These are phyloP conservation scores for Postia placenta DNA, from an alignment of 768 basidiomycete genomes.

Conservation along the genomic window DNA sequence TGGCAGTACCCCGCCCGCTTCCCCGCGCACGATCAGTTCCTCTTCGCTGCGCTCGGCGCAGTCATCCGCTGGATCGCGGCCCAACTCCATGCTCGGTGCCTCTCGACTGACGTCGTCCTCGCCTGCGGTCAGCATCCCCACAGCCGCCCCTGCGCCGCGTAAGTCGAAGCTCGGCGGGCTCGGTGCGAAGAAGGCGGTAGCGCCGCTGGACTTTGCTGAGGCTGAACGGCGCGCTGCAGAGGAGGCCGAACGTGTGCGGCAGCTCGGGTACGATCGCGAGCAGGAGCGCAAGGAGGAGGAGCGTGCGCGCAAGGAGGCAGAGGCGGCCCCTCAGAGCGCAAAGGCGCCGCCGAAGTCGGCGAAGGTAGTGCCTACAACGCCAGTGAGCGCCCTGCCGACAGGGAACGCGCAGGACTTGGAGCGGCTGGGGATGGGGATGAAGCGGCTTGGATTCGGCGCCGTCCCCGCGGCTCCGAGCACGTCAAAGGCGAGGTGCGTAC, in stretches of 20 bases:
- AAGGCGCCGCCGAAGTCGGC: conserved; percentile 9
- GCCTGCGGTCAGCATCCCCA: conserved; percentile 21
- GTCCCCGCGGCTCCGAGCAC: conserved; percentile 58
- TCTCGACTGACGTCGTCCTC: conserved; percentile 39
- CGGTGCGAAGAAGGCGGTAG: conserved; percentile 81
- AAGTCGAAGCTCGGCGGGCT: conserved; percentile 71
- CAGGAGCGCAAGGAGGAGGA: conserved; percentile 80
- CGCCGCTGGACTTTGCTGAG: conserved; percentile 87
- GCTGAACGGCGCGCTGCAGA: conserved; percentile 87
- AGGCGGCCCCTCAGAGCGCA: neutral
- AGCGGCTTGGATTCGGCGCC: conserved; percentile 80
- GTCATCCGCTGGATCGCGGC: conserved; percentile 23
- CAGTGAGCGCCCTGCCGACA: conserved; percentile 17
- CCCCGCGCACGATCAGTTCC: conserved; percentile 61
- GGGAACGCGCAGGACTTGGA: conserved; percentile 46
- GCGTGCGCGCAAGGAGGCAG: conserved; percentile 34
- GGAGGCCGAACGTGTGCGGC: conserved; percentile 88
- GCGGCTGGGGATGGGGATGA: conserved; percentile 63
- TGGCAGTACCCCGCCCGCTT: conserved; percentile 29
- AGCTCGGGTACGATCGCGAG: conserved; percentile 86
- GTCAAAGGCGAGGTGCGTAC: conserved; percentile 36
- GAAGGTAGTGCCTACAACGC: conserved; percentile 25
- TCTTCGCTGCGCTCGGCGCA: conserved; percentile 49
- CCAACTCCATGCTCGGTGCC: conserved; percentile 33
- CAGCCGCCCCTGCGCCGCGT: conserved; percentile 34